Evolutionary conservation across 2,329 filamentous ascomycete genomes (phyloP), one percentile per base, ranked within the genome.

Genomic region (Botryotinia convoluta): DNA sequence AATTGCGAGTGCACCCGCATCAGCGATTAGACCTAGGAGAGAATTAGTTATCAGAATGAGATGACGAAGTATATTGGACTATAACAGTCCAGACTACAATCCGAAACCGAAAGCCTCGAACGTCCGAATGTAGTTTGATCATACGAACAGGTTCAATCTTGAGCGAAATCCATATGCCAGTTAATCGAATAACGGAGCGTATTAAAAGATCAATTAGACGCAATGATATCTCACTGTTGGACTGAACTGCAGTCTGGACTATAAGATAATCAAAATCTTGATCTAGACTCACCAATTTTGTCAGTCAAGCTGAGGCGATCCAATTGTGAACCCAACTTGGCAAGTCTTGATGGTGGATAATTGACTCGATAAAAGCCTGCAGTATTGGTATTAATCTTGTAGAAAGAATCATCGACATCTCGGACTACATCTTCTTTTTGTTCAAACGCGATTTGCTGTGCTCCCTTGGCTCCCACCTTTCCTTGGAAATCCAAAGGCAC

Each of bases 341-440:
- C 89, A 59, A 99, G 87, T 65, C 95, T 65, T 51, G 39, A 61
- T 44, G 72, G 72, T 29, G 72, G 72, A 61, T 73, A 73, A 39
- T 97, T 97, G 68, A 95, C 96, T 75, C 95, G 90, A 84, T 97
- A 98, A 83, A 93, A 98, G 39, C 94, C 95, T 69, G 91, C 94
- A 51, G 70, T 71, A n/a, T 73, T 29, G 9, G 72, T 60, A 85
- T 99, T 99, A 79, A 99, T 86, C 85, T 97, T 97, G 85, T 98
- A 99, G 82, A 97, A 98, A 57, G 89, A 87, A 63, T 91, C 88
- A 77, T 94, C 89, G 73, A 97, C 85, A 74, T 92, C 91, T 67
- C 88, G 86, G 73, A 98, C 88, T 20, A 90, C 94, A 72, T 94
- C 91, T 78, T 93, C 87, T 84, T 93, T 98, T 73, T 87, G 85